Evolutionary conservation across 208 protist genomes (phyloP).

Genomic region (Leptomonas seymouri): DNA sequence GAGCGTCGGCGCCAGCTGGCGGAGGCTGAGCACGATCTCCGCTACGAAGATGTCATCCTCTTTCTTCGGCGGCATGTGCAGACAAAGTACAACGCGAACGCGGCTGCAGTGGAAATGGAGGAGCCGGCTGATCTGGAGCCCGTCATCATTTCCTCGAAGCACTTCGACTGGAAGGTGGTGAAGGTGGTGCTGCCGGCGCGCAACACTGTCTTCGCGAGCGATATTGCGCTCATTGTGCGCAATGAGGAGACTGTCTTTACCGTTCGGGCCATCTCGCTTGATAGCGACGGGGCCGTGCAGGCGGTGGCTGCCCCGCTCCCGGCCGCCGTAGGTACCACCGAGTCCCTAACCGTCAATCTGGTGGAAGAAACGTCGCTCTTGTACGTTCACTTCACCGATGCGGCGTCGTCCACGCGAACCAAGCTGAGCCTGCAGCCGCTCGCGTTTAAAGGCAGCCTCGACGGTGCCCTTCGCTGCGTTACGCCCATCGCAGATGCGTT

Average conservation of each 20-base stretch:
- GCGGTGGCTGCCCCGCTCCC: constrained; percentile 11
- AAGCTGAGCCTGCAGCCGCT: constrained; percentile 27
- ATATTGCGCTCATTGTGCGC: constrained; percentile 33
- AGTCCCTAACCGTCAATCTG: not conserved
- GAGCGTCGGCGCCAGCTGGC: constrained; percentile 51
- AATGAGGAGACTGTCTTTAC: constrained; percentile 35
- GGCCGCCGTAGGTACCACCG: constrained; percentile 23
- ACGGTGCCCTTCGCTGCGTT: constrained; percentile 26
- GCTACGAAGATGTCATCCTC: constrained; percentile 74
- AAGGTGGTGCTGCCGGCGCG: constrained; percentile 44
- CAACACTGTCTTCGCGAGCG: constrained; percentile 30
- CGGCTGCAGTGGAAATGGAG: not conserved
- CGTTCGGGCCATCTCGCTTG: constrained; percentile 35
- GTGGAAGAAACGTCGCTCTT: constrained; percentile 23
- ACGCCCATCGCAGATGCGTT: constrained; percentile 33
- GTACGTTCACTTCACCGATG: constrained; percentile 26
- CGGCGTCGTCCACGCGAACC: constrained; percentile 1
- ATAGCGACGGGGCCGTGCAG: constrained; percentile 29
- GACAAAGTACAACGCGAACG: constrained; percentile 38
- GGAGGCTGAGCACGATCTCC: constrained; percentile 72
- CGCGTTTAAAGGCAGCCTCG: constrained; percentile 21
- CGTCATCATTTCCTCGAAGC: constrained; percentile 37
- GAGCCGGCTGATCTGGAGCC: constrained; percentile 10
- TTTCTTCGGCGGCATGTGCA: constrained; percentile 62
- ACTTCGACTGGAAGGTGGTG: constrained; percentile 48